Conservation (phyloP, 345 rosid species). For the Passiflora organensis region DNA sequence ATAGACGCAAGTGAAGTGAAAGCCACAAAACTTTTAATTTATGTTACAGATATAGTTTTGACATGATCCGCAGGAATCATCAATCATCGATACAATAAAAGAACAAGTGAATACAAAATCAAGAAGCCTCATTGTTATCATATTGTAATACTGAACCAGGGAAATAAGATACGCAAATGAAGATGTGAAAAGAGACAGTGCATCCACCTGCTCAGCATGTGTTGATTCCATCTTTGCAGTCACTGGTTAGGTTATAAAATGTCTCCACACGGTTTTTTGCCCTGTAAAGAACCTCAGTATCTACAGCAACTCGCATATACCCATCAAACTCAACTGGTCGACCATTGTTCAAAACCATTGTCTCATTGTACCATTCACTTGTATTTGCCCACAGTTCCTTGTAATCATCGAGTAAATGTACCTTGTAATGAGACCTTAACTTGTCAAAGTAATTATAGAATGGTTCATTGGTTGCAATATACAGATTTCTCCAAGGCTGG, state of each 20-base stretch:
- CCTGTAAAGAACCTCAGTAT: constrained; percentile 77
- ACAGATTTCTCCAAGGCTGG: constrained; percentile 74
- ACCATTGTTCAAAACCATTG: constrained; percentile 55
- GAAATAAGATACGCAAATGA: constrained; percentile 10
- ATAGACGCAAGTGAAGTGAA: background rate
- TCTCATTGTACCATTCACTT: constrained; percentile 92
- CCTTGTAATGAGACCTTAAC: constrained; percentile 78
- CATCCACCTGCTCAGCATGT: constrained; percentile 56
- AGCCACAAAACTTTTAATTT: constrained; percentile 4
- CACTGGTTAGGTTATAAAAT: constrained; percentile 73
- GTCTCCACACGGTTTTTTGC: constrained; percentile 81
- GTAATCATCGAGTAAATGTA: constrained; percentile 83
- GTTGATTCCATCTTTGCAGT: constrained; percentile 91
- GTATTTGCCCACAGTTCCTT: constrained; percentile 65
- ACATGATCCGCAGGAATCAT: constrained; percentile 12
- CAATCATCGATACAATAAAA: constrained; percentile 13
- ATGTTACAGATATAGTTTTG: constrained; percentile 19
- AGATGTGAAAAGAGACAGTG: constrained; percentile 7
- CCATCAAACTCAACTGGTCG: constrained; percentile 80
- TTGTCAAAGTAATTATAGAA: constrained; percentile 86
- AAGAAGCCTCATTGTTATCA: constrained; percentile 16
- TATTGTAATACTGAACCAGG: constrained; percentile 15
- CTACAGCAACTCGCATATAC: constrained; percentile 94
- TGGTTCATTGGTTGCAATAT: constrained; percentile 77
- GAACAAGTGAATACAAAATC: constrained; percentile 14